Evolutionary conservation across 352 stramenopile species (phyloP), one percentile per base, ranked within the genome.

Genomic region (Globisporangium camurandrum): DNA sequence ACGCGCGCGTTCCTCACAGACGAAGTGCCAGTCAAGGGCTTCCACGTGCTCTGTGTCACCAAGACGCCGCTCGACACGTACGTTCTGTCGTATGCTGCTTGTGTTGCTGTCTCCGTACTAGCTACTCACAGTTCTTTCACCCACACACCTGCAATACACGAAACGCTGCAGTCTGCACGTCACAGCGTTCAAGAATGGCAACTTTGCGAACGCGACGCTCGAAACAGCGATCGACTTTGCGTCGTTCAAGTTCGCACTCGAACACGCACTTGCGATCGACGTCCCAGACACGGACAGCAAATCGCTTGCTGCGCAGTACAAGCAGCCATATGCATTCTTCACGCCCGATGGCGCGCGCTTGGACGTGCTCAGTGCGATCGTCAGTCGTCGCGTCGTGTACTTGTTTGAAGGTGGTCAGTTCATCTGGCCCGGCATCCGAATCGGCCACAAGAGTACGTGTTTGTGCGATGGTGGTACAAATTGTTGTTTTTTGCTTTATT

Each of bases 401-500:
- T 51, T 90, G 22, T 86, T 90, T 45, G 78, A 90, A 57, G 74
- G 78, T 36, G 78, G 73, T 0, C 73, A 86, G 46, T 87, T 89
- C 54, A 79, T 87, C 50, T 89, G 78, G 73, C 78, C 78, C 17
- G 78, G 74, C 2, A 59, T 87, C 50, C 59, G 63, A 27, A 61
- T 89, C 41, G 75, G 75, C 45, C 72, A 87, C 62, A 83, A 83
- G 56, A 78, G 76, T 84, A 36, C 45, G 62, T 19, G 36, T 19
- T 12, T n/a, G 22, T 51, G 40, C 23, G 8, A 3, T 38, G 26
- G 22, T 20, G 38, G 24, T 48, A 24, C 14, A 6, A 36, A n/a
- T 31, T 30, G 16, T 37, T 9, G 17, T 40, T 6, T 3, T 14
- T n/a, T n/a, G n/a, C n/a, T n/a, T n/a, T 44, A 22, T 26, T n/a